Evolutionary conservation across 495 filamentous ascomycete species (phyloP), one percentile per base, ranked within the genome.

Genomic region (Penicillium verhagenii): DNA sequence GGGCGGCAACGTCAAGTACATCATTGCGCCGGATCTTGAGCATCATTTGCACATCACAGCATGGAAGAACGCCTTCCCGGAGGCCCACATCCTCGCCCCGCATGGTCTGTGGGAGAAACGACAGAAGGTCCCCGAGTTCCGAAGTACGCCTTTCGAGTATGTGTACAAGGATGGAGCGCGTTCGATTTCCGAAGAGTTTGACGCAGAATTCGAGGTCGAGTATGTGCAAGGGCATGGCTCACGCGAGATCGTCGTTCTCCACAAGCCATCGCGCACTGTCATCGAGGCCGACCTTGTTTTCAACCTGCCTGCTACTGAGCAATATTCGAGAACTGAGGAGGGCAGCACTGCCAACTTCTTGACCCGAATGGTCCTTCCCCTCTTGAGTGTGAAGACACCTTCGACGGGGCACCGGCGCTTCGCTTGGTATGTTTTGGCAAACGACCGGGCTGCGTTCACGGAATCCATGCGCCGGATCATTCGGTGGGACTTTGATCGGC

Each of bases 221-320:
- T 96, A 86, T 66, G 87, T 96, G 26, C 74, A 85, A 61, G 82
- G 80, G 6, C 94, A 97, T 67, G 72, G 77, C 11, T 96, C 92
- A 65, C 87, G 89, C 67, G 94, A 98, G 69, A 68, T 97, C 10
- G 90, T 93, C 19, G 90, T 97, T 68, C 69, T 85, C 64, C 90
- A 96, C 69, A 88, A 87, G 67, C 91, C 89, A 0, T 86, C 88
- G 23, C 75, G 77, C 33, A 91, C 91, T 0, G 72, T 98, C n/a
- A 90, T 98, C 60, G 77, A 96, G 73, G 94, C 91, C 18, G 94
- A 98, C 66, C 67, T 97, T 35, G 60, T 97, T 52, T 98, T 97
- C 76, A 97, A 96, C 68, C 71, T 96, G 19, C 94, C 94, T 0
- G 86, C 92, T 1, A 79, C 69, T 1, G 94, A 97, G 73, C 94